These are phyloP conservation scores for Lepiota venenata DNA, from an alignment of 768 basidiomycete species.

Conservation along the genomic window DNA sequence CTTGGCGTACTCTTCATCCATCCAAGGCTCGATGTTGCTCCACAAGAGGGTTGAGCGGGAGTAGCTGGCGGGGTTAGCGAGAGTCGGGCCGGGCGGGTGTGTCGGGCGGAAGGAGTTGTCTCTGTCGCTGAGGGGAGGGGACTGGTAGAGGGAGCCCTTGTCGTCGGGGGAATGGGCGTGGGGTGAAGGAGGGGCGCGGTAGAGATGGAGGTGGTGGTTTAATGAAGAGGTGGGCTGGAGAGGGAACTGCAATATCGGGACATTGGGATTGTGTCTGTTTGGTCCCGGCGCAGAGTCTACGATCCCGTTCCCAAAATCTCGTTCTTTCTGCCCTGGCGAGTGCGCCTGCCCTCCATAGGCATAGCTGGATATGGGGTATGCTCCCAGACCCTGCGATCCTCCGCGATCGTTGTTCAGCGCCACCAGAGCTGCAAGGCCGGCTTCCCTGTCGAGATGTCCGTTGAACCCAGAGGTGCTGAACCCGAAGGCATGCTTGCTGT, in stretches of 20 bases:
- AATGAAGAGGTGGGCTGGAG: conserved; percentile 39
- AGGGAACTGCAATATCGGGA: conserved; percentile 23
- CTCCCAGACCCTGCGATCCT: conserved; percentile 3
- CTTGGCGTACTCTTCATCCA: conserved; percentile 94
- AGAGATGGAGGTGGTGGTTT: conserved; percentile 37
- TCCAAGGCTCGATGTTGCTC: conserved; percentile 91
- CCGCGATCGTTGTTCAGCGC: neutral
- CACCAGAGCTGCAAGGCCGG: conserved; percentile 3
- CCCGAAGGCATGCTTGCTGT: conserved; percentile 35
- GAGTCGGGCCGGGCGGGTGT: conserved; percentile 15
- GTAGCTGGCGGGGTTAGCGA: conserved; percentile 20
- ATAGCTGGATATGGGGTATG: neutral
- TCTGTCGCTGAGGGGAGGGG: conserved; percentile 27
- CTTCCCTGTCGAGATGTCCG: neutral
- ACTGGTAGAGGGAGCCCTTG: conserved; percentile 21
- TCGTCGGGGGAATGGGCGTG: conserved; percentile 16
- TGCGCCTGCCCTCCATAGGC: neutral
- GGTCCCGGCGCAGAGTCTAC: conserved; percentile 22
- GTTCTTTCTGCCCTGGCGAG: conserved; percentile 4
- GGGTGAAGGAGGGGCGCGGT: conserved; percentile 30
- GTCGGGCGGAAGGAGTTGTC: conserved; percentile 29
- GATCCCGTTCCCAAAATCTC: conserved; percentile 21
- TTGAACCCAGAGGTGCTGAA: conserved; percentile 16
- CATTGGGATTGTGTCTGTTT: conserved; percentile 42
- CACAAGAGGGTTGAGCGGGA: conserved; percentile 74